phyloP scores from a whole-genome alignment of 768 basidiomycete species.

The Naganishia onofrii region DNA sequence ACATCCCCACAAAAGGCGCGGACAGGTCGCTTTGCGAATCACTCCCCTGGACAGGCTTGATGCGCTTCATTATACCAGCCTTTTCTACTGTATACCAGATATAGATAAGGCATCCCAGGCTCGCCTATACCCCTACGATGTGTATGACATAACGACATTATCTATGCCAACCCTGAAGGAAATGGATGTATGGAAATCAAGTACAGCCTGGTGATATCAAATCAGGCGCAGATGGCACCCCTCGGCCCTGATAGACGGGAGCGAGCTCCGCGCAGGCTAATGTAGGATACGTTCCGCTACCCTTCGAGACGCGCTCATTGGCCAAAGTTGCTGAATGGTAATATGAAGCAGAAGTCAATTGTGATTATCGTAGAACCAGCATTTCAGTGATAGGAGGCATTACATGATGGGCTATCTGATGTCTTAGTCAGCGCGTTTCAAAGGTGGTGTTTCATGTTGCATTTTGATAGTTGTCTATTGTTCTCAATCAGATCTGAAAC shows the following conservation, averaged over 20 bases:
- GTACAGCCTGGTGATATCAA: too few relatives aligned
- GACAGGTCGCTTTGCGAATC: not conserved
- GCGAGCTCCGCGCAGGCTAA: too few relatives aligned
- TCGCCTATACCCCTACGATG: conserved; percentile 1
- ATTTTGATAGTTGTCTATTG: not conserved
- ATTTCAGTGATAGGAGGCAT: not conserved
- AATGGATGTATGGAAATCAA: too few relatives aligned
- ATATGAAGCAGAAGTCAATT: too few relatives aligned
- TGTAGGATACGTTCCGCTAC: too few relatives aligned
- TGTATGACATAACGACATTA: conserved; percentile 10
- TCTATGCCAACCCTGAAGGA: too few relatives aligned
- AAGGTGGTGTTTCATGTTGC: not conserved
- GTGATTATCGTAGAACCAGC: not conserved
- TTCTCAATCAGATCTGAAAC: not conserved
- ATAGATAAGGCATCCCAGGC: not conserved
- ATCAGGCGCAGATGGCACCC: too few relatives aligned
- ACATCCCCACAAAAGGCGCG: not conserved
- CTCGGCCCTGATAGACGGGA: too few relatives aligned
- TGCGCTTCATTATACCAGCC: not conserved
- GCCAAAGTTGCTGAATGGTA: too few relatives aligned
- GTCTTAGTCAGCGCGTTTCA: conserved; percentile 4
- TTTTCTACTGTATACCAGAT: not conserved
- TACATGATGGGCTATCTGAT: not conserved
- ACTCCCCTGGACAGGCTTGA: not conserved
- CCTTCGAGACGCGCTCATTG: too few relatives aligned